Base-by-base conservation (phyloP, 1,284 basidiomycete species). In the Flammula alnicola region DNA sequence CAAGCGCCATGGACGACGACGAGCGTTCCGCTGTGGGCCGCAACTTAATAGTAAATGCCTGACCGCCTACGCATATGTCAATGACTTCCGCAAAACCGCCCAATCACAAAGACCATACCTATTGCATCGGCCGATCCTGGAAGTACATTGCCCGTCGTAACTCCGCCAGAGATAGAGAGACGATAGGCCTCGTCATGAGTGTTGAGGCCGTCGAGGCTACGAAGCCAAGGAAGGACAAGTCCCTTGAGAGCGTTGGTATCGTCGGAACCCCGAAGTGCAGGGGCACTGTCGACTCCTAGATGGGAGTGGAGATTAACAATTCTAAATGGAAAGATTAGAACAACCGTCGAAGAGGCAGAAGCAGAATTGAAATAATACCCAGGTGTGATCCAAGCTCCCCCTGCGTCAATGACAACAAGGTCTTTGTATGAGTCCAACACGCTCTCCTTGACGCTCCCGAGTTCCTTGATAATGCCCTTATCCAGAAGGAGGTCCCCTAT, bases 281-380 rank as follows among this genome's bases (percentile, higher is more conserved):
- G 89, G 0, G 76, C 62, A 38, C 83, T 76, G 53, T 80, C 74
- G 3, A 90, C 77, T 3, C 88, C 90, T 16, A 91, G 63, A 60
- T 93, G 91, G 3, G 86, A 88, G 66, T 93, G 89, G 54, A 90
- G 71, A 61, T 91, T 87, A 30, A 91, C 79, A 44, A 87, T 81
- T 7, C 81, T 82, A 40, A 10, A 33, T 63, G 61, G 1, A 22
- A 17, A 23, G 8, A 39, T 47, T 12, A 54, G 42, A 4, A 42
- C 31, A 29, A 14, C 26, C 11, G 42, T 23, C 23, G 3, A 6
- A 14, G 3, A n/a, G 19, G 37, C 37, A 16, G 23, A 40, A 17
- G 4, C 19, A 45, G 17, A 17, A 12, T 14, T 8, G 37, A 54
- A 26, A 23, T 17, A 38, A 12, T 52, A 75, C 72, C 84, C 83